Base-by-base conservation (phyloP, 2,329 filamentous ascomycete genomes). In the Cercospora sesami region DNA sequence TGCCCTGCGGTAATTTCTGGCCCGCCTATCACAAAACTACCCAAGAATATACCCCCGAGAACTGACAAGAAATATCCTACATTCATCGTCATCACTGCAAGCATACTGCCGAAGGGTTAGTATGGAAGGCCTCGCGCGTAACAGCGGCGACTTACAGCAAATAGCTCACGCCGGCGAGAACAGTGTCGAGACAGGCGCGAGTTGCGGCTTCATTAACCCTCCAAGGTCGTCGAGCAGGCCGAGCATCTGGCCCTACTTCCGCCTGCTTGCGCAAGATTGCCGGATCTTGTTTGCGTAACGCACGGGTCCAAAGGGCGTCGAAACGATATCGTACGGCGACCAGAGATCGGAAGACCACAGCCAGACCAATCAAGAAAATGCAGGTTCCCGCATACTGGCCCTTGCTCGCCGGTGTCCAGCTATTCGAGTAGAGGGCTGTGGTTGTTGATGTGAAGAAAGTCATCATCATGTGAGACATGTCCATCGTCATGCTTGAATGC, bases 51-150 rank as follows among this genome's bases (percentile, higher is more conserved):
- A 14, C 90, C 90, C 5, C 83, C 89, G 9, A 95, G 83, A 14
- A 94, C 85, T 0, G 91, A 92, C 66, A 92, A 79, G 78, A 94
- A 93, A 77, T 94, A 94, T 12, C 91, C 92, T 12, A 94, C 86
- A 74, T 94, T 94, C 84, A 91, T 89, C 1, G 91, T 93, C 92
- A 94, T 96, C 75, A 95, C 90, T 10, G 91, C 91, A 80, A 96
- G 81, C 93, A 96, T 96, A 62, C 93, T 96, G 73, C 14, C 8
- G 28, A 16, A 36, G 0, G 16, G 9, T 26, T 2, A 53, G 21
- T 48, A 39, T 55, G 30, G 6, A 10, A 10, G 18, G 21, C 23
- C 16, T 55, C 48, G 4, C 12, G 6, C 16, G 18, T n/a, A n/a
- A 18, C 4, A 61, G 28, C 28, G 21, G 14, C 16, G 30, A 12